These are phyloP conservation scores for Cladochytrium replicatum DNA, from an alignment of 192 early-diverging fungal species.

Conservation along the genomic window DNA sequence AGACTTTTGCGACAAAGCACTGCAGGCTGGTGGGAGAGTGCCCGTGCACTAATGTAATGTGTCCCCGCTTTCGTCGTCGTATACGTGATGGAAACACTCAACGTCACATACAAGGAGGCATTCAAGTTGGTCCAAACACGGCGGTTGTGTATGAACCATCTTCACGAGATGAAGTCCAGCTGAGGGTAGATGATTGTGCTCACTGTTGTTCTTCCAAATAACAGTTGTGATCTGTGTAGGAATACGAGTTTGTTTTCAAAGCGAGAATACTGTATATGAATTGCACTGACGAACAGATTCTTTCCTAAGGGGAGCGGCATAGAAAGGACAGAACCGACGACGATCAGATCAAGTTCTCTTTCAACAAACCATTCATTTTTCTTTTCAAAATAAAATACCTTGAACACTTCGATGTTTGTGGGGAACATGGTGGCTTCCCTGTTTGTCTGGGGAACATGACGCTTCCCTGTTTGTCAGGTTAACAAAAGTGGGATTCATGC, in stretches of 20 bases:
- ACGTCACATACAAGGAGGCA: constrained; percentile 54
- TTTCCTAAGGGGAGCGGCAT: too few species aligned
- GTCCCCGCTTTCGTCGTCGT: constrained; percentile 77
- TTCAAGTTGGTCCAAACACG: constrained; percentile 77
- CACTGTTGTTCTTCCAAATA: constrained; percentile 2
- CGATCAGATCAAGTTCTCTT: too few species aligned
- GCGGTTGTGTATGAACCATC: constrained; percentile 79
- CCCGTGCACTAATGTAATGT: constrained; percentile 53
- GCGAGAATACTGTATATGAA: constrained; percentile 22
- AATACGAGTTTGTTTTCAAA: constrained; percentile 67
- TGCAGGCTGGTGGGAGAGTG: constrained; percentile 21
- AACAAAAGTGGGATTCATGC: too few species aligned
- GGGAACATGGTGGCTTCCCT: too few species aligned
- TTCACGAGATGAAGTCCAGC: constrained; percentile 67
- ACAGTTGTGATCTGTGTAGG: constrained; percentile 68
- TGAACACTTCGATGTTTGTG: too few species aligned
- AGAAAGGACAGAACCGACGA: too few species aligned
- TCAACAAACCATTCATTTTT: too few species aligned
- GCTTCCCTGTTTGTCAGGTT: too few species aligned
- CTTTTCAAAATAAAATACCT: too few species aligned
- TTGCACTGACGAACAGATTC: too few species aligned
- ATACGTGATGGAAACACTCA: constrained; percentile 73
- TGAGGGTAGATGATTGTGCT: constrained; percentile 47
- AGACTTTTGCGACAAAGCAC: constrained; percentile 38
- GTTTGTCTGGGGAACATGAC: too few species aligned